Base-by-base conservation (phyloP, 1,284 basidiomycete species). In the Acaromyces ingoldii region DNA sequence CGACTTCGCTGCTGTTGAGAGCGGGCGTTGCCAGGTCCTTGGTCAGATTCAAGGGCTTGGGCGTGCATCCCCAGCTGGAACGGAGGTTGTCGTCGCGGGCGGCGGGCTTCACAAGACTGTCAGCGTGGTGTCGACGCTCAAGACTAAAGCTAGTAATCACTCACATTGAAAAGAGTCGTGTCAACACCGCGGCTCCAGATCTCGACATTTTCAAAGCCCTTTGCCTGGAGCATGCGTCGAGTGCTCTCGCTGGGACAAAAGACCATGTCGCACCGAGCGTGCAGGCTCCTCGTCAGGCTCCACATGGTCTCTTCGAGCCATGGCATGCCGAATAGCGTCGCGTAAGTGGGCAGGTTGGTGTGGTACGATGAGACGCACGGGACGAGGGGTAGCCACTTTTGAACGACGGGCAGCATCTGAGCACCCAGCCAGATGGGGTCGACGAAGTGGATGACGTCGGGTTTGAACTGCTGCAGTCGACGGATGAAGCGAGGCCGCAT, bases 401-500 rank as follows among this genome's bases (percentile, higher is more conserved):
- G 72, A 3, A 78, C 67, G 6, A 67, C 56, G 4, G 71, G 75
- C 22, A 74, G 56, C 70, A 71, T 67, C 53, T 75, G 68, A 5
- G 75, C 76, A 10, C 81, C 81, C 10, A 82, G 77, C 81, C 81
- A 82, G 52, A 82, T 82, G 0, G 81, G 80, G 60, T 81, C 80
- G 43, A 76, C 68, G 53, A 73, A 75, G 57, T 75, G 72, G 38
- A 73, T 78, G 6, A 82, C 79, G 58, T 83, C 81, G 1, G 82
- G 81, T 56, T 81, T 66, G 65, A 78, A 77, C 33, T 76, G 75
- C 34, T 70, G 65, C 22, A 78, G 52, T 15, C 78, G 74, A n/a
- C 76, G 70, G 48, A 82, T 67, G 63, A 83, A 82, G 37, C 78
- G 77, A 1, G 81, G 81, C 1, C 81, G 78, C 42, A 81, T 75